A percentile compares a stretch with the other conserved stretches of the same genome.
These are phyloP conservation scores for Sporothrix globosa DNA, from an alignment of 2,329 filamentous ascomycete genomes.

Conservation along the genomic window DNA sequence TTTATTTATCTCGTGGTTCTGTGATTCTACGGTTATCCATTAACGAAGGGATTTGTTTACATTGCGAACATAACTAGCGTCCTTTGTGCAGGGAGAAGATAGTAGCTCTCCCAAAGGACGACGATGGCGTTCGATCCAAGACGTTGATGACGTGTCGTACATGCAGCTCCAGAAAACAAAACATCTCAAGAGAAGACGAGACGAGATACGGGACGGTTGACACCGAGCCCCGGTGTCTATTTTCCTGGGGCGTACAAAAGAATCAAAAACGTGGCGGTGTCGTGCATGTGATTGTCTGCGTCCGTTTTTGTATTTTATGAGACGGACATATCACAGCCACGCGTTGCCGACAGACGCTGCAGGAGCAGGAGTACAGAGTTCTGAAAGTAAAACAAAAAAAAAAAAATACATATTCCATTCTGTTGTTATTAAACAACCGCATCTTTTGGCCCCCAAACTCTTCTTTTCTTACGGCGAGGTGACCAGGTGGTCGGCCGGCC, in stretches of 20 bases:
- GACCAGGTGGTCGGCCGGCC: background rate
- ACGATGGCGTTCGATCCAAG: background rate
- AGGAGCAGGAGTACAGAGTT: no score
- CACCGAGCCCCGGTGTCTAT: background rate
- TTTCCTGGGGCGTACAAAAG: background rate
- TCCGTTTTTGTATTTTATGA: background rate
- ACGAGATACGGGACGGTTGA: no score
- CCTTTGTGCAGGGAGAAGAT: background rate
- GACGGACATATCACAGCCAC: background rate
- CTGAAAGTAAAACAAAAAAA: background rate
- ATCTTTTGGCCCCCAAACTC: conserved; percentile 1
- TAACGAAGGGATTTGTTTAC: background rate
- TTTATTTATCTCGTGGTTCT: background rate
- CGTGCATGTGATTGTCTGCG: conserved; percentile 19
- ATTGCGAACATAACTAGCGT: background rate
- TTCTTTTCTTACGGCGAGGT: background rate
- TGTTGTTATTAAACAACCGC: no score
- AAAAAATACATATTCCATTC: background rate
- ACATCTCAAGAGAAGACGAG: background rate
- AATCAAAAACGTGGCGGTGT: conserved; percentile 10
- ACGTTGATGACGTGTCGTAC: background rate
- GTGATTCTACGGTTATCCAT: background rate
- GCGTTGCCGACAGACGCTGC: background rate
- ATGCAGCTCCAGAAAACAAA: background rate
- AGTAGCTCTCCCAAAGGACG: background rate